phyloP scores from a whole-genome alignment of 768 basidiomycete genomes.

The Nidularia sp. region DNA sequence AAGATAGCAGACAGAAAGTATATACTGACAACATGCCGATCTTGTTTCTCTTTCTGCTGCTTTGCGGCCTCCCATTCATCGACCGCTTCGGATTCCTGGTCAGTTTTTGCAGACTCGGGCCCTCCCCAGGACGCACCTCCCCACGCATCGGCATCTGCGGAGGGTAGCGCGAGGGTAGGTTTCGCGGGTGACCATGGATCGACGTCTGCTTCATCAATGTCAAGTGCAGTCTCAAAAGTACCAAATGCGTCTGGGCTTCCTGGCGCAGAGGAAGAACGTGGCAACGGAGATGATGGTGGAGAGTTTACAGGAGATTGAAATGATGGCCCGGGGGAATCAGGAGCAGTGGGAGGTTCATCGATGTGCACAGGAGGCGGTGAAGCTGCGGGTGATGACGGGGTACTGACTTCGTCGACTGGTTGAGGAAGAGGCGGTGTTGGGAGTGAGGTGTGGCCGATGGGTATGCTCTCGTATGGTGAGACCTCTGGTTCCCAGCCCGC shows the following conservation, averaged over 20 bases:
- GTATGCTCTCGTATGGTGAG: constrained; percentile 38
- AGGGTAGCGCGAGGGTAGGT: constrained; percentile 13
- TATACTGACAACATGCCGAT: constrained; percentile 60
- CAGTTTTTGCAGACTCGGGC: constrained; percentile 10
- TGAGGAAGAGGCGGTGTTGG: constrained; percentile 5
- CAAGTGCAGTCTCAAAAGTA: constrained; percentile 49
- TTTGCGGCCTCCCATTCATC: constrained; percentile 72
- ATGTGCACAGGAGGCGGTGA: constrained; percentile 1
- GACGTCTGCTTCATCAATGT: constrained; percentile 17
- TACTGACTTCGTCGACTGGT: neutral
- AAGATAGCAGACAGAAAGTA: constrained; percentile 7
- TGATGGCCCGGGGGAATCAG: neutral
- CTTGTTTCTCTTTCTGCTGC: constrained; percentile 51
- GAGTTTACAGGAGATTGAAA: neutral
- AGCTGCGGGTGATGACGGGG: constrained; percentile 2
- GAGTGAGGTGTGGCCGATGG: constrained; percentile 22
- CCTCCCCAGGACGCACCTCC: constrained; percentile 33
- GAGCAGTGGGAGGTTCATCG: neutral
- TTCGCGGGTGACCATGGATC: constrained; percentile 33
- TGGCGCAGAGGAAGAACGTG: constrained; percentile 8
- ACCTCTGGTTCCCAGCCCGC: constrained; percentile 26
- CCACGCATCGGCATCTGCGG: constrained; percentile 31
- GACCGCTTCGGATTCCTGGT: constrained; percentile 21
- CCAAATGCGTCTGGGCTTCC: constrained; percentile 55
- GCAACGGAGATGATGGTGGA: constrained; percentile 6